Percentiles rank a stretch among this genome's conserved stretches.
These are phyloP conservation scores for Nematocida minor DNA, from an alignment of 371 early-diverging fungal species.

Conservation along the genomic window DNA sequence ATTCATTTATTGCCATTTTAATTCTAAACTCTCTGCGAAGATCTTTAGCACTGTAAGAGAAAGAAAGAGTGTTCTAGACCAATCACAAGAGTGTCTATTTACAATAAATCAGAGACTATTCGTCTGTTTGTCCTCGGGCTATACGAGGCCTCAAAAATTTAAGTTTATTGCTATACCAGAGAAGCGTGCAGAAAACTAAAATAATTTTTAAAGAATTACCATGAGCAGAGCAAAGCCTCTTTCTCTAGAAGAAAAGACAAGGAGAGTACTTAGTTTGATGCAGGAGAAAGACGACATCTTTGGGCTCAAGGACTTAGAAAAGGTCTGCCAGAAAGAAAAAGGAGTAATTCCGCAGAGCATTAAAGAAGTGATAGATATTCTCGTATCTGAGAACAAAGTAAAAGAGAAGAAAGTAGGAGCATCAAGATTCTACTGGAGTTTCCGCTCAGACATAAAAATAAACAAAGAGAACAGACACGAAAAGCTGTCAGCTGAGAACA, in stretches of 20 bases:
- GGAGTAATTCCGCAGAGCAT: slow-evolving; percentile 77
- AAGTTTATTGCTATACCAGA: too few species aligned
- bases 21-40: too few species aligned
- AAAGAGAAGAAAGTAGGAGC: slow-evolving; percentile 81
- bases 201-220: slow-evolving; percentile 16
- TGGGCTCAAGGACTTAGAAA: slow-evolving; percentile 76
- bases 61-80: too few species aligned
- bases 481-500: slow-evolving; percentile 27
- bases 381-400: slow-evolving; percentile 80
- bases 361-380: slow-evolving; percentile 76
- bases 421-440: slow-evolving; percentile 82
- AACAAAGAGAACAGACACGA: slow-evolving; percentile 8
- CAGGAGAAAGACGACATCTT: background rate
- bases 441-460: slow-evolving; percentile 69
- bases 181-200: too few species aligned
- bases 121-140: too few species aligned
- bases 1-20: too few species aligned
- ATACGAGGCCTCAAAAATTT: too few species aligned
- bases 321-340: slow-evolving; percentile 73
- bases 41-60: too few species aligned
- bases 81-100: too few species aligned
- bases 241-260: slow-evolving; percentile 30
- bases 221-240: slow-evolving; percentile 52
- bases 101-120: too few species aligned
- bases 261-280: slow-evolving; percentile 12